Evolutionary conservation across 495 filamentous ascomycete genomes (phyloP).

Genomic region (Penicillium riverlandense): DNA sequence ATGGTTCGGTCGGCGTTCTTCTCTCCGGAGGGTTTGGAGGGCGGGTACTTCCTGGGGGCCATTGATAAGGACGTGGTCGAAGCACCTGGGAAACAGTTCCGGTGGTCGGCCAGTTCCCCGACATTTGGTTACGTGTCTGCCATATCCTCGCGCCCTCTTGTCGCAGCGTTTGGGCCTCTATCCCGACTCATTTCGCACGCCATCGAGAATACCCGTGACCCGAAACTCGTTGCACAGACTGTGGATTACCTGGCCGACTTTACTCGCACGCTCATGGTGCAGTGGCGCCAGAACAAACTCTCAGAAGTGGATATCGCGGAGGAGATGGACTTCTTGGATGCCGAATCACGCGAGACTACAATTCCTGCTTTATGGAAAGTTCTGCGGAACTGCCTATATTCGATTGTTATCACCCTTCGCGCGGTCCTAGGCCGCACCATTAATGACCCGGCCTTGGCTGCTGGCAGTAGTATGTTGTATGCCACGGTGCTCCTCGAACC

Average conservation of each 20-base stretch:
- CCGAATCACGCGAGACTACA: slow-evolving; percentile 61
- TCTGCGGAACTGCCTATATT: slow-evolving; percentile 73
- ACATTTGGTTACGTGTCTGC: slow-evolving; percentile 51
- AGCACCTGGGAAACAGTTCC: slow-evolving; percentile 54
- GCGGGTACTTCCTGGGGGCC: slow-evolving; percentile 71
- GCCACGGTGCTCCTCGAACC: neutral
- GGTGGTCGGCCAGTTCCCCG: slow-evolving; percentile 58
- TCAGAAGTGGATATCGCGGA: slow-evolving; percentile 76
- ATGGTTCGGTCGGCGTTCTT: slow-evolving; percentile 61
- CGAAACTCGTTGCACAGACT: slow-evolving; percentile 52
- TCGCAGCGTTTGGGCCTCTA: slow-evolving; percentile 70
- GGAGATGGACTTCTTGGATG: slow-evolving; percentile 59
- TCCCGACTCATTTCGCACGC: slow-evolving; percentile 70
- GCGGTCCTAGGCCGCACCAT: slow-evolving; percentile 64
- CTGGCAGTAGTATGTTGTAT: slow-evolving; percentile 43
- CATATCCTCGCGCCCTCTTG: slow-evolving; percentile 59
- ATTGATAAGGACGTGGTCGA: slow-evolving; percentile 71
- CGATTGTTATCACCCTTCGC: slow-evolving; percentile 67
- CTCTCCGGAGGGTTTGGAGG: slow-evolving; percentile 68
- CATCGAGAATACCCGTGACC: slow-evolving; percentile 56
- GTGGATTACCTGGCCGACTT: slow-evolving; percentile 71
- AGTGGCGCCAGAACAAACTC: slow-evolving; percentile 81
- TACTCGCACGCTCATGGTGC: slow-evolving; percentile 59
- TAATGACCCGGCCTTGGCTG: slow-evolving; percentile 45
- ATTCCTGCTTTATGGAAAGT: slow-evolving; percentile 76